Evolutionary conservation across 164 flowering plant genomes (phyloP).

Genomic region (Sextonia rubra): DNA sequence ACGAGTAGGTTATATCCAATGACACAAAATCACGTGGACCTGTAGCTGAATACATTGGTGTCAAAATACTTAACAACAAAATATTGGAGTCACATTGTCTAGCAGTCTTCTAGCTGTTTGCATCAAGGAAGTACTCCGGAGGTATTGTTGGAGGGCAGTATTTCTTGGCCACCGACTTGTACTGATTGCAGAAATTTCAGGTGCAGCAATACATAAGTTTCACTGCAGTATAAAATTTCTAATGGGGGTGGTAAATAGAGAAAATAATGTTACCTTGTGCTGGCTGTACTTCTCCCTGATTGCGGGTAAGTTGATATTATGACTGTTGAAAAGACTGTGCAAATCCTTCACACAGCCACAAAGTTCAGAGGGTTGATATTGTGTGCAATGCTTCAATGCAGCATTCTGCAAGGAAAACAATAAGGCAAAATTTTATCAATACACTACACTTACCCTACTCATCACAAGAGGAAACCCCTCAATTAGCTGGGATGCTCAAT

Average conservation of each 20-base stretch:
- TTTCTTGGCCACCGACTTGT: conserved; percentile 85
- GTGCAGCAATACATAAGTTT: background rate
- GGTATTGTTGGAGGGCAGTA: conserved; percentile 76
- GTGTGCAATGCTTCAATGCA: conserved; percentile 70
- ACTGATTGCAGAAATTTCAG: conserved; percentile 36
- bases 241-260: background rate
- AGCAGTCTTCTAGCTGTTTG: conserved; percentile 7
- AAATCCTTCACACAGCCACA: conserved; percentile 52
- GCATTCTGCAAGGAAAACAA: conserved; percentile 35
- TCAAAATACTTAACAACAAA: conserved; percentile 2
- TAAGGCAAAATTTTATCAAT: background rate
- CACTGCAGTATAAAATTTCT: background rate
- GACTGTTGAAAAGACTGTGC: conserved; percentile 49
- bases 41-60: background rate
- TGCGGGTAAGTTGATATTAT: conserved; percentile 57
- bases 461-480: no score
- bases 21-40: background rate
- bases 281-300: conserved; percentile 81
- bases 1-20: background rate
- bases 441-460: no score
- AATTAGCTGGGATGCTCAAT: no score
- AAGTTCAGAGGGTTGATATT: conserved; percentile 56
- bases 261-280: conserved; percentile 51
- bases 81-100: conserved; percentile 22
- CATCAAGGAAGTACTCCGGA: conserved; percentile 49